Conservation (phyloP, 2,329 filamentous ascomycete genomes). For the Colletotrichum somersetense region DNA sequence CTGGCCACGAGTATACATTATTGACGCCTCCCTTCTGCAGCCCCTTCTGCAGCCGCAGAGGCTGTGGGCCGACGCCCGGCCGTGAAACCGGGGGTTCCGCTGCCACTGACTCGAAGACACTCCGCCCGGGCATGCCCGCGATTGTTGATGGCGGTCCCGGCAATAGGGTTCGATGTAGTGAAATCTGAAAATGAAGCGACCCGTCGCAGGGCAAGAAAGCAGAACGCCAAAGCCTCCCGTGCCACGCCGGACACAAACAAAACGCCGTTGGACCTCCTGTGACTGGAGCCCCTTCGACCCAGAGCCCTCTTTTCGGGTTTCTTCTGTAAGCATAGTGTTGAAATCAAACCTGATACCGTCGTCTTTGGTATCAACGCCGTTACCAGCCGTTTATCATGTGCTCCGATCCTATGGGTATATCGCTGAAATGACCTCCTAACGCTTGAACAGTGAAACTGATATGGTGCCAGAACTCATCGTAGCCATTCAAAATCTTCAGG, state of each 20-base stretch:
- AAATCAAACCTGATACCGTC: background rate
- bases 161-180: background rate
- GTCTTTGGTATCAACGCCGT: conserved; percentile 29
- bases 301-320: background rate
- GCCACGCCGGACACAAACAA: conserved; percentile 3
- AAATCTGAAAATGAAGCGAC: background rate
- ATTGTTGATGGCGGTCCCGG: background rate
- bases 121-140: background rate
- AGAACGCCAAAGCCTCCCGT: conserved; percentile 6
- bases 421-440: conserved; percentile 10
- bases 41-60: background rate
- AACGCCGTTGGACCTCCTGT: conserved; percentile 13
- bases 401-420: conserved; percentile 31
- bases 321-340: background rate
- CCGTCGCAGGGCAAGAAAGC: background rate
- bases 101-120: background rate
- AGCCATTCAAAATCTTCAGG: background rate
- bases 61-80: background rate
- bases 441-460: conserved; percentile 8
- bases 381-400: background rate
- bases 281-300: background rate
- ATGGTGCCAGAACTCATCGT: background rate
- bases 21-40: conserved; percentile 11
- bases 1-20: conserved; percentile 1
- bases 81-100: background rate